Percentiles rank a stretch among this genome's conserved stretches.
These are phyloP conservation scores for Penicillium glabrum DNA, from an alignment of 2,329 filamentous ascomycete genomes.

Conservation along the genomic window DNA sequence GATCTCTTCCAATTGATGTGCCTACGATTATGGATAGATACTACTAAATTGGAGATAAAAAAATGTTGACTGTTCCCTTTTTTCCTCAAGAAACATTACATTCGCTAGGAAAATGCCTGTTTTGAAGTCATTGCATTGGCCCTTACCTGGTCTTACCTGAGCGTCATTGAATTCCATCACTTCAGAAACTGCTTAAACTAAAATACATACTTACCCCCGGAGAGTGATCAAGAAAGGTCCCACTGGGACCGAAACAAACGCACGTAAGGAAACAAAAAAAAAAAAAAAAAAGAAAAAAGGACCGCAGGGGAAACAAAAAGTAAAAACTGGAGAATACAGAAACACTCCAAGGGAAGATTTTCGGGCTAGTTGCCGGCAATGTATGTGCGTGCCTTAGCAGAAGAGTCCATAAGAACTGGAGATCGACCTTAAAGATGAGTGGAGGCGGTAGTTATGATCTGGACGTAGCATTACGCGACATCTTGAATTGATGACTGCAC, in stretches of 20 bases:
- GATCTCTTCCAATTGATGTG: constrained; percentile 26
- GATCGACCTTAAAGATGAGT: neutral
- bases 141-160: constrained; percentile 49
- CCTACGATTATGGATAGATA: constrained; percentile 32
- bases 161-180: constrained; percentile 16
- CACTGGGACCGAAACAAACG: neutral
- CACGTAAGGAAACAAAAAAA: constrained; percentile 28
- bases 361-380: constrained; percentile 1
- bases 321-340: constrained; percentile 21
- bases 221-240: constrained; percentile 12
- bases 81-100: neutral
- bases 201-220: constrained; percentile 47
- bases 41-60: constrained; percentile 26
- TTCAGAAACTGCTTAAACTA: constrained; percentile 31
- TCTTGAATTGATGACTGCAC: constrained; percentile 31
- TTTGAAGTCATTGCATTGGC: constrained; percentile 27
- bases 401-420: neutral
- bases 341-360: constrained; percentile 13
- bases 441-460: neutral
- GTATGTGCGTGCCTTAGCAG: constrained; percentile 4
- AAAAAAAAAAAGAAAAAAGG: constrained; percentile 18
- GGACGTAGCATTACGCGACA: neutral
- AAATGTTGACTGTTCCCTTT: neutral
- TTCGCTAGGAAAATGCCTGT: constrained; percentile 16
- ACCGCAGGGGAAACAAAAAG: constrained; percentile 15